A percentile compares a stretch with the other conserved stretches of the same genome.
Evolutionary conservation across 1,139 yeast species (phyloP).

Genomic region (Yamadazyma oceani): DNA sequence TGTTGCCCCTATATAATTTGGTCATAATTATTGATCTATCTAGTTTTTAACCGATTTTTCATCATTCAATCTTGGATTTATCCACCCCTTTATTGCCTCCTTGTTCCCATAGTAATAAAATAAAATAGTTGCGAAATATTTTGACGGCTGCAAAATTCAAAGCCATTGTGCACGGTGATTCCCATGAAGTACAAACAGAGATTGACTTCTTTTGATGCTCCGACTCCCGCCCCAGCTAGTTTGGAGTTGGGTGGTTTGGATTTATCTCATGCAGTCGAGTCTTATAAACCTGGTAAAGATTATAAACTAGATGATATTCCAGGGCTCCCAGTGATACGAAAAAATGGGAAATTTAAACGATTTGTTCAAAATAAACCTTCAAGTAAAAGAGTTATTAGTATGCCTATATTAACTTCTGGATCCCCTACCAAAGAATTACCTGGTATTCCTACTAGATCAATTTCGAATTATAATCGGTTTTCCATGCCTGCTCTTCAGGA

Average conservation of each 20-base stretch:
- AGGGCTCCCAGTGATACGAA: slow-evolving; percentile 28
- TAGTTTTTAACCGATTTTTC: no score
- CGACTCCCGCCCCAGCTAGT: slow-evolving; percentile 22
- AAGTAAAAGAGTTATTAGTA: slow-evolving; percentile 13
- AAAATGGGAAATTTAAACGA: slow-evolving; percentile 23
- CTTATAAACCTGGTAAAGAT: slow-evolving; percentile 28
- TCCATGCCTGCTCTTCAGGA: slow-evolving; percentile 11
- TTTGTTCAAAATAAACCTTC: slow-evolving; percentile 14
- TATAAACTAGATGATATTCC: slow-evolving; percentile 33
- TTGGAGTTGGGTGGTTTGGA: slow-evolving; percentile 21
- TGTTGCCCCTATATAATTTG: no score
- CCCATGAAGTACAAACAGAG: slow-evolving; percentile 20
- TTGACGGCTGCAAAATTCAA: neutral
- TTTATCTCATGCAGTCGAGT: slow-evolving; percentile 29
- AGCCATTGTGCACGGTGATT: neutral
- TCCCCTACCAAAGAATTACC: slow-evolving; percentile 11
- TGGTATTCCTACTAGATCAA: slow-evolving; percentile 10
- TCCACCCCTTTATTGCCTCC: no score
- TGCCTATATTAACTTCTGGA: slow-evolving; percentile 10
- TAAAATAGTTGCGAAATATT: no score
- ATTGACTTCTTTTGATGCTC: slow-evolving; percentile 26
- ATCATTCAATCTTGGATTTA: no score
- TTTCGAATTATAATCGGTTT: slow-evolving; percentile 5
- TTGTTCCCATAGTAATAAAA: no score
- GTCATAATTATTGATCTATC: no score